Conservation (phyloP, 306 rosid species). For the Prunus padus region DNA sequence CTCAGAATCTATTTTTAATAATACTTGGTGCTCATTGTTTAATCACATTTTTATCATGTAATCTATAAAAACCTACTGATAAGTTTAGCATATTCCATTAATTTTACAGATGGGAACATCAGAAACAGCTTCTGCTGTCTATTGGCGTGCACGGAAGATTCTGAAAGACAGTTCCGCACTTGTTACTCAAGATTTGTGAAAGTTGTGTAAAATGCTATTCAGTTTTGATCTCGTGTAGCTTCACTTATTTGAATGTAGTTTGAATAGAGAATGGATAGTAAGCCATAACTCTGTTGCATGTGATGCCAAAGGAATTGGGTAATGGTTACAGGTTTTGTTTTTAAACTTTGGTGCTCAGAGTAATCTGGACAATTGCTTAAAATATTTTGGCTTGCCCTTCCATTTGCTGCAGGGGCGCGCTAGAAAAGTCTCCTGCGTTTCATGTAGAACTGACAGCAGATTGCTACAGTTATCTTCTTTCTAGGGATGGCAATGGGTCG, state of each 20-base stretch:
- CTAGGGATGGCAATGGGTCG: no score
- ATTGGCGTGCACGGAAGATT: conserved; percentile 70
- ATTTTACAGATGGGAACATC: conserved; percentile 83
- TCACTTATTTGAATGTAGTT: neutral
- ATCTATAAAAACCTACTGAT: neutral
- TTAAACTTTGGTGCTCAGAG: neutral
- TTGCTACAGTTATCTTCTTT: no score
- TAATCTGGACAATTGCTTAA: neutral
- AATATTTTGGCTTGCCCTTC: neutral
- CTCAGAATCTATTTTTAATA: neutral
- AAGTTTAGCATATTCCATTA: conserved; percentile 1
- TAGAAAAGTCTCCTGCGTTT: no score
- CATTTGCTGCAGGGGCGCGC: no score
- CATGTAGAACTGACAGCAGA: no score
- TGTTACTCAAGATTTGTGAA: conserved; percentile 35
- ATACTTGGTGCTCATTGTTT: neutral
- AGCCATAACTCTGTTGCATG: neutral
- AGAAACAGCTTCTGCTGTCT: conserved; percentile 57
- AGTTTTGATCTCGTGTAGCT: conserved; percentile 44
- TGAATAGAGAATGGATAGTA: no score
- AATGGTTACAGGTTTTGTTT: neutral
- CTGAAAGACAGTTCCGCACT: conserved; percentile 62
- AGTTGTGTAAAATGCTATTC: conserved; percentile 19
- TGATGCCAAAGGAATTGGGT: neutral
- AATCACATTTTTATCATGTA: neutral